phyloP scores from a whole-genome alignment of 2,329 filamentous ascomycete genomes.

The Aspergillus hortae region DNA sequence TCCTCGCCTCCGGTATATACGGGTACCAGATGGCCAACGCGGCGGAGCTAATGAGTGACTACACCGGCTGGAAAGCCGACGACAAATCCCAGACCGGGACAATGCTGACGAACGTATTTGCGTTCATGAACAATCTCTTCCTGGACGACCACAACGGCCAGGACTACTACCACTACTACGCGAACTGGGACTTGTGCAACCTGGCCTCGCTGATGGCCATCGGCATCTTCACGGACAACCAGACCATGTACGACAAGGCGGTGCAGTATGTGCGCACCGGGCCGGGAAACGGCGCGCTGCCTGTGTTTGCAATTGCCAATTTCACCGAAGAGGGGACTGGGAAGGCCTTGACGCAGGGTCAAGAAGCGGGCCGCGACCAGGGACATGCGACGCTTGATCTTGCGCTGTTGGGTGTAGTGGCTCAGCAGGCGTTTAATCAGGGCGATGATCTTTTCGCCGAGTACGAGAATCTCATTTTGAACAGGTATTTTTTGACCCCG shows the following conservation, averaged over 20 bases:
- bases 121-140: slow-evolving; percentile 38
- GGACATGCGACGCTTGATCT: slow-evolving; percentile 44
- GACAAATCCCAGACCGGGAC: slow-evolving; percentile 21
- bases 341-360: slow-evolving; percentile 35
- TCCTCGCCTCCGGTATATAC: slow-evolving; percentile 43
- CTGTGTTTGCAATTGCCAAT: neutral
- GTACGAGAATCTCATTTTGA: slow-evolving; percentile 33
- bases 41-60: slow-evolving; percentile 41
- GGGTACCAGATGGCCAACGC: slow-evolving; percentile 49
- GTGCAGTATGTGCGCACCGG: slow-evolving; percentile 42
- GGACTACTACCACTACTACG: slow-evolving; percentile 35
- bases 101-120: slow-evolving; percentile 39
- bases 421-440: slow-evolving; percentile 44
- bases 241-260: slow-evolving; percentile 38
- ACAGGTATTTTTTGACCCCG: slow-evolving; percentile 21
- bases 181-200: slow-evolving; percentile 48
- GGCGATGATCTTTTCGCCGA: slow-evolving; percentile 40
- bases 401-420: slow-evolving; percentile 38
- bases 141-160: slow-evolving; percentile 36
- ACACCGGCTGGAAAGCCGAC: slow-evolving; percentile 28
- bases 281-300: slow-evolving; percentile 30
- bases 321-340: slow-evolving; percentile 10
- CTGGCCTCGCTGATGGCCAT: slow-evolving; percentile 41
- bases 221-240: slow-evolving; percentile 43
- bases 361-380: slow-evolving; percentile 46